phyloP scores from a whole-genome alignment of 2,329 filamentous ascomycete genomes.

The Apiospora koreana region DNA sequence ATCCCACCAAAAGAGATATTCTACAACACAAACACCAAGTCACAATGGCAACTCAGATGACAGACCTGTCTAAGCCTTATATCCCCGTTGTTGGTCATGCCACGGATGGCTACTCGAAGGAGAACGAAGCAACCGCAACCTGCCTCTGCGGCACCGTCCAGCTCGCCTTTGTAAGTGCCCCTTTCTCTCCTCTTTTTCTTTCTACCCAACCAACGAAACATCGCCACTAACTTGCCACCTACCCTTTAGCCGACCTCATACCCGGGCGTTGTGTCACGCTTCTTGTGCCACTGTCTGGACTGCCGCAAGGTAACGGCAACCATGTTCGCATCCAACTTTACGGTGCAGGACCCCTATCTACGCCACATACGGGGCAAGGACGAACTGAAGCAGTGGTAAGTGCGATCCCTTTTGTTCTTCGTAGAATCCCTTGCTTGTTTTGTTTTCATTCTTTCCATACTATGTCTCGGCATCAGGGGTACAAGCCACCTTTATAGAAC shows the following conservation, averaged over 20 bases:
- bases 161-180: constrained; percentile 47
- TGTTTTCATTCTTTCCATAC: too few species aligned
- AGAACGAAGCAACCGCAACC: constrained; percentile 54
- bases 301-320: constrained; percentile 64
- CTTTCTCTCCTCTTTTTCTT: neutral
- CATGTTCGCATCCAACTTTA: constrained; percentile 63
- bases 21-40: neutral
- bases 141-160: constrained; percentile 61
- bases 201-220: too few species aligned
- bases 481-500: constrained; percentile 30
- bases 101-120: constrained; percentile 45
- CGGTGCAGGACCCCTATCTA: constrained; percentile 44
- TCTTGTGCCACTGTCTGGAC: constrained; percentile 62
- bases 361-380: constrained; percentile 53
- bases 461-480: neutral
- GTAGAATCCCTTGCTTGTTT: neutral
- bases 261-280: constrained; percentile 47
- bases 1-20: neutral
- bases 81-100: constrained; percentile 40
- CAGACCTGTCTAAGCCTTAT: constrained; percentile 5
- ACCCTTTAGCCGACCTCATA: constrained; percentile 43
- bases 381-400: constrained; percentile 39
- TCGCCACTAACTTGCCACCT: neutral
- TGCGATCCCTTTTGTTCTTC: neutral
- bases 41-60: neutral